A percentile compares a stretch with the other conserved stretches of the same genome.
Conservation (phyloP, 23 red algal species). For the Porphyridium purpureum region DNA sequence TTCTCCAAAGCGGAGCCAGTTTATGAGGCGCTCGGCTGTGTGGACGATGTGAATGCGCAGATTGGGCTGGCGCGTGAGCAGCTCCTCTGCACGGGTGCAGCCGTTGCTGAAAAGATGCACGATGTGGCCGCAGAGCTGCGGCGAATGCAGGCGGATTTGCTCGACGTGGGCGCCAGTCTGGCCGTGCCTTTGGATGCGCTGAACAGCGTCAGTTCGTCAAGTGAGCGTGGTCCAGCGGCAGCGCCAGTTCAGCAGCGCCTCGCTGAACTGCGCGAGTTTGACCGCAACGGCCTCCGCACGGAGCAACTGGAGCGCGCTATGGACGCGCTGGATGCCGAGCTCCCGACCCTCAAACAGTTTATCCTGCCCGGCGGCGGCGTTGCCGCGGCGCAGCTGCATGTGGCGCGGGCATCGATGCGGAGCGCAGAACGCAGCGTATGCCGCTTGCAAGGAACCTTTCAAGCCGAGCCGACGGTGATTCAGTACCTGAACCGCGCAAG, state of each 20-base stretch:
- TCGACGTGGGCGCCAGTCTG: constrained; percentile 4
- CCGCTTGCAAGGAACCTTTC: no score
- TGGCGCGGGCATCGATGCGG: constrained; percentile 2
- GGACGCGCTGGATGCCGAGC: background rate
- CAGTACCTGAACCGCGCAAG: no score
- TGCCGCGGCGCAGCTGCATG: constrained; percentile 2
- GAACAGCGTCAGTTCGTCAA: background rate
- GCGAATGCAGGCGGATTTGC: background rate
- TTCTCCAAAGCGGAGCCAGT: constrained; percentile 1
- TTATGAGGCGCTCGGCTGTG: constrained; percentile 1
- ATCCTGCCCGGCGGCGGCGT: constrained; percentile 12
- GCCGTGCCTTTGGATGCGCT: background rate
- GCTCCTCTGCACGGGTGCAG: no score
- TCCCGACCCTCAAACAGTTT: constrained; percentile 7
- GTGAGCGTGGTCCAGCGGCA: background rate
- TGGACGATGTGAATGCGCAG: constrained; percentile 10
- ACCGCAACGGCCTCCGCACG: background rate
- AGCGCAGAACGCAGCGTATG: constrained; percentile 4
- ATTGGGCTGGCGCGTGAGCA: constrained; percentile 2
- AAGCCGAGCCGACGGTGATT: no score
- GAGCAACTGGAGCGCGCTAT: constrained; percentile 4
- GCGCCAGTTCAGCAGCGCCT: background rate
- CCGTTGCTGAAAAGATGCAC: background rate
- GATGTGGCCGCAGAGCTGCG: background rate
- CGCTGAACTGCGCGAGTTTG: background rate